Percentiles rank a stretch among this genome's conserved stretches.
Evolutionary conservation across 345 rosid species (phyloP).

Genomic region (Anacardium occidentale): DNA sequence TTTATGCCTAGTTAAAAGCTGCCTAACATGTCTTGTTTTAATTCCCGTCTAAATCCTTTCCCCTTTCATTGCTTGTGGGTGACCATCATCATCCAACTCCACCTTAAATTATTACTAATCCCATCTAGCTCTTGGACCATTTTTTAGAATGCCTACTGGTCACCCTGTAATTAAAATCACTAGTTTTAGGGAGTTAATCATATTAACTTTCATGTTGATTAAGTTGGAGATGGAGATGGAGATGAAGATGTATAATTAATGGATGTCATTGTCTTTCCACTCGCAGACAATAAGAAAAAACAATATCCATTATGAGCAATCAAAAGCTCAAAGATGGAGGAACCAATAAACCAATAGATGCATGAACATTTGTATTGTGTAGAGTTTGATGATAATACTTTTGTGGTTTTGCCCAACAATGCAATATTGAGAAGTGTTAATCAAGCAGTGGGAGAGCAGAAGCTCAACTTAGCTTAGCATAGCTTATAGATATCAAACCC

Average conservation of each 20-base stretch:
- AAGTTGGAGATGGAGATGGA: neutral
- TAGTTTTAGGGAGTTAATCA: too few relatives aligned
- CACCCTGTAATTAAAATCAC: too few relatives aligned
- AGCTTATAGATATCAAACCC: neutral
- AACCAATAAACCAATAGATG: slow-evolving; percentile 13
- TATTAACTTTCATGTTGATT: neutral
- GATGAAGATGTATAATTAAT: neutral
- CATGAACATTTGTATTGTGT: slow-evolving; percentile 12
- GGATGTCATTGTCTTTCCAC: slow-evolving; percentile 21
- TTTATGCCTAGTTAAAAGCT: slow-evolving; percentile 13
- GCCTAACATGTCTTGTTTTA: slow-evolving; percentile 31
- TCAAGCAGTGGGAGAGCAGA: neutral
- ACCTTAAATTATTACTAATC: neutral
- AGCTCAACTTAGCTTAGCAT: neutral
- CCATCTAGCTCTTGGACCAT: neutral
- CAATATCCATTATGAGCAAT: neutral
- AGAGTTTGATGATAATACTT: slow-evolving; percentile 6
- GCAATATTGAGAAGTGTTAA: neutral
- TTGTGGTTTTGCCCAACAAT: slow-evolving; percentile 5
- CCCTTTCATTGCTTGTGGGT: slow-evolving; percentile 32
- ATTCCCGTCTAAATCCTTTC: slow-evolving; percentile 21
- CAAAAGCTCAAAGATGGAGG: neutral
- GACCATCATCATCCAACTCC: slow-evolving; percentile 10
- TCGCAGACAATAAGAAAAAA: slow-evolving; percentile 13
- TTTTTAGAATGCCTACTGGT: neutral